phyloP scores from a whole-genome alignment of 2,329 filamentous ascomycete species.

The Sporothrix schenckii region DNA sequence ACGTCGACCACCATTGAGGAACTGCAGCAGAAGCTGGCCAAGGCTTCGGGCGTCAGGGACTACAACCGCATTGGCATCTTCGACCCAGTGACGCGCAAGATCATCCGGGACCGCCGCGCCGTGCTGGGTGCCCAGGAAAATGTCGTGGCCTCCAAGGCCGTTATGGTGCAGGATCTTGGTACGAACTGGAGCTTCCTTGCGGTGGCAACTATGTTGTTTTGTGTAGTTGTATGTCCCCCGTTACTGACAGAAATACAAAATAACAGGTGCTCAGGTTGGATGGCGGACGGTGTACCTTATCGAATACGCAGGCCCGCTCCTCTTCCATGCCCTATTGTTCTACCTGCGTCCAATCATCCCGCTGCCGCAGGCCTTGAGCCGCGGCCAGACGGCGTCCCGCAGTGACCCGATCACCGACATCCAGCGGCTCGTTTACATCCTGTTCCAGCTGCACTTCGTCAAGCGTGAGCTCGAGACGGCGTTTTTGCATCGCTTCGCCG shows the following conservation, averaged over 20 bases:
- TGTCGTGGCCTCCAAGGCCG: slow-evolving; percentile 55
- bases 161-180: slow-evolving; percentile 95
- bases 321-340: slow-evolving; percentile 79
- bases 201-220: neutral
- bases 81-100: slow-evolving; percentile 63
- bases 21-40: slow-evolving; percentile 60
- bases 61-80: slow-evolving; percentile 65
- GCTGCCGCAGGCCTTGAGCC: slow-evolving; percentile 38
- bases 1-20: slow-evolving; percentile 61
- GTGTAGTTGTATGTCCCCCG: neutral
- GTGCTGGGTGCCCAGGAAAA: slow-evolving; percentile 53
- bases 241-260: too few species aligned
- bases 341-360: slow-evolving; percentile 74
- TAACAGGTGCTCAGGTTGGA: slow-evolving; percentile 78
- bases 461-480: slow-evolving; percentile 96
- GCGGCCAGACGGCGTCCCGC: slow-evolving; percentile 44
- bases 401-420: slow-evolving; percentile 52
- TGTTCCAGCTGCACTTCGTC: slow-evolving; percentile 81
- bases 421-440: slow-evolving; percentile 72
- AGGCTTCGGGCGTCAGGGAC: slow-evolving; percentile 55
- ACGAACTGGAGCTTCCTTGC: slow-evolving; percentile 43
- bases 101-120: slow-evolving; percentile 64
- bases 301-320: slow-evolving; percentile 89
- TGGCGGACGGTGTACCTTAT: slow-evolving; percentile 95
- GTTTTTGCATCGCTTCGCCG: slow-evolving; percentile 93